Evolutionary conservation across 2,329 filamentous ascomycete genomes (phyloP).

Genomic region (Claviceps maximensis): DNA sequence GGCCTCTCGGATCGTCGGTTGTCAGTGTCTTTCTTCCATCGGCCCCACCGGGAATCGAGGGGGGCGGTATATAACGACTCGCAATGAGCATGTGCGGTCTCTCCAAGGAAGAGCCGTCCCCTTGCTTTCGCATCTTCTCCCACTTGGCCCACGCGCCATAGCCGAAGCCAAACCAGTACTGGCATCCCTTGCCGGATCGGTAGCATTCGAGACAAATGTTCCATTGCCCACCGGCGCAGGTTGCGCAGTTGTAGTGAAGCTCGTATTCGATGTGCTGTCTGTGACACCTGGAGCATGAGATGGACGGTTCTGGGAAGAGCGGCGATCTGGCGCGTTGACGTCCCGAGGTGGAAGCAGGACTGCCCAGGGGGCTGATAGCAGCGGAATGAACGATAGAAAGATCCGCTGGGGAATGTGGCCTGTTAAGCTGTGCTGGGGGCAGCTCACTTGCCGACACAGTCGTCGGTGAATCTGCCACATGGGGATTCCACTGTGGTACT

Average conservation of each 20-base stretch:
- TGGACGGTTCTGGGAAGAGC: conserved; percentile 55
- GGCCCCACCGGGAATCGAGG: conserved; percentile 33
- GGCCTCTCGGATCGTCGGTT: conserved; percentile 50
- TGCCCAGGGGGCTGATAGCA: conserved; percentile 19
- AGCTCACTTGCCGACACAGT: conserved; percentile 10
- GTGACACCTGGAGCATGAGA: conserved; percentile 60
- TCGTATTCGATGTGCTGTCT: conserved; percentile 68
- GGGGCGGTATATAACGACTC: conserved; percentile 41
- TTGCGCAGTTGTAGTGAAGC: conserved; percentile 68
- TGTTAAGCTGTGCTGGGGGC: conserved; percentile 9
- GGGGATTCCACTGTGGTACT: conserved; percentile 15
- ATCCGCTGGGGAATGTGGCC: conserved; percentile 25
- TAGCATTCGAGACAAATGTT: conserved; percentile 77
- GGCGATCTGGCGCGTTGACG: conserved; percentile 32
- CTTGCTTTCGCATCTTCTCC: conserved; percentile 36
- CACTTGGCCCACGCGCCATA: conserved; percentile 56
- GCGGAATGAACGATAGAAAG: conserved; percentile 24
- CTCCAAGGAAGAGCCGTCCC: conserved; percentile 25
- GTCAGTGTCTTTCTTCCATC: conserved; percentile 46
- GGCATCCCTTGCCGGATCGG: conserved; percentile 60
- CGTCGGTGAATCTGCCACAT: conserved; percentile 1
- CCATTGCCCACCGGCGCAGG: conserved; percentile 58
- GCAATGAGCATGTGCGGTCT: conserved; percentile 46
- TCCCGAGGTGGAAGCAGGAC: conserved; percentile 16
- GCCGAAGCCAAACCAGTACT: conserved; percentile 82